Base-by-base conservation (phyloP, 495 filamentous ascomycete species). In the Annulohypoxylon maeteangense region DNA sequence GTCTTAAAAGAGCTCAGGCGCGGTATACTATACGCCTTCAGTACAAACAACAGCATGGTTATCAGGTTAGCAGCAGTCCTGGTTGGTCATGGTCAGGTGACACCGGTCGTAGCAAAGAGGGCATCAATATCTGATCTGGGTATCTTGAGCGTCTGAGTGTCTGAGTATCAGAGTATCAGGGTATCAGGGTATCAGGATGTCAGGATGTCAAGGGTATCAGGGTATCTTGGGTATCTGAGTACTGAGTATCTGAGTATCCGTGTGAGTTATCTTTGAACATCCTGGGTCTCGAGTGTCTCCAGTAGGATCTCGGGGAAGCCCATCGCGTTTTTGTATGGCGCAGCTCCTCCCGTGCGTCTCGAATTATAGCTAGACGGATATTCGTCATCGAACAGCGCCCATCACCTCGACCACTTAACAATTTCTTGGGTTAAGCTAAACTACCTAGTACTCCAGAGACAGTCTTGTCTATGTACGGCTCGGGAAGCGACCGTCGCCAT, bases 371-470 rank as follows among this genome's bases (percentile, higher is more conserved):
- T 32, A 40, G 54, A 32, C 56, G 55, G n/a, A 59, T 62, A 74
- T 68, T 77, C 69, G 72, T 65, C 67, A 70, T 75, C 65, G 64
- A 38, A 59, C 62, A 68, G 64, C 40, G 55, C 57, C 18, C 68
- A 74, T 77, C 71, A 67, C 47, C 58, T 72, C 55, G 47, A 59
- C 65, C 65, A 54, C 23, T 32, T 18, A 53, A 55, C 45, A 14
- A 16, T 58, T 64, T 64, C 44, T 67, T 59, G 59, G 62, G 69
- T 64, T 57, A 51, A 60, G 67, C 65, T 74, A 57, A 11, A 22
- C 40, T 54, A 68, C n/a, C n/a, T n/a, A n/a, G n/a, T n/a, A n/a
- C 69, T 70, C 67, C 63, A 60, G 70, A 53, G 22, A 53, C 47
- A 32, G 8, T 59, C 56, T 38, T 61, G 44, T 68, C 61, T 69